These are phyloP conservation scores for Pythium vanterpoolii DNA, from an alignment of 352 stramenopile species.

Conservation along the genomic window DNA sequence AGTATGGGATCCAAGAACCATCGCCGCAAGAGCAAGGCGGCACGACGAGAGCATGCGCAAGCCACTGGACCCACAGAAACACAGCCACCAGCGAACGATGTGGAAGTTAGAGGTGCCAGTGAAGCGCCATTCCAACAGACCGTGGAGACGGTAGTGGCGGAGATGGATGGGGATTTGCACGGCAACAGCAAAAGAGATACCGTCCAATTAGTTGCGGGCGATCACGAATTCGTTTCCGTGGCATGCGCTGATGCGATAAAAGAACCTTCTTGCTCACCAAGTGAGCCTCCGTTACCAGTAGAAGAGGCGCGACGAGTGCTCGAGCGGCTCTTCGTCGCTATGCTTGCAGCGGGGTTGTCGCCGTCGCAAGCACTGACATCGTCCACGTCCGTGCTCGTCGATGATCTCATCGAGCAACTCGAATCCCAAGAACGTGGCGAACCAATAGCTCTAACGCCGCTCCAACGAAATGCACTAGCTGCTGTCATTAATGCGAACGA, in stretches of 20 bases:
- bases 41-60: background rate
- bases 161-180: background rate
- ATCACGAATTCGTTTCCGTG: background rate
- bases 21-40: conserved; percentile 5
- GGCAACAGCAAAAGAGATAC: background rate
- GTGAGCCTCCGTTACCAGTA: background rate
- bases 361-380: background rate
- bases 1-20: conserved; percentile 8
- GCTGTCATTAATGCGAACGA: background rate
- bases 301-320: background rate
- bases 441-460: background rate
- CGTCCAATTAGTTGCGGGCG: background rate
- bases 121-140: background rate
- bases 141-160: background rate
- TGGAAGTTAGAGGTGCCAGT: background rate
- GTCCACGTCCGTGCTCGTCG: background rate
- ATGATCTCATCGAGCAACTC: background rate
- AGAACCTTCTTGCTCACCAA: background rate
- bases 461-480: background rate
- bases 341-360: conserved; percentile 4
- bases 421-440: background rate
- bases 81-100: background rate
- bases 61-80: background rate
- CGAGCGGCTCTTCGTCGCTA: conserved; percentile 4
- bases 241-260: background rate